phyloP scores from a whole-genome alignment of 352 stramenopile genomes.

The Phytophthora hybrid region DNA sequence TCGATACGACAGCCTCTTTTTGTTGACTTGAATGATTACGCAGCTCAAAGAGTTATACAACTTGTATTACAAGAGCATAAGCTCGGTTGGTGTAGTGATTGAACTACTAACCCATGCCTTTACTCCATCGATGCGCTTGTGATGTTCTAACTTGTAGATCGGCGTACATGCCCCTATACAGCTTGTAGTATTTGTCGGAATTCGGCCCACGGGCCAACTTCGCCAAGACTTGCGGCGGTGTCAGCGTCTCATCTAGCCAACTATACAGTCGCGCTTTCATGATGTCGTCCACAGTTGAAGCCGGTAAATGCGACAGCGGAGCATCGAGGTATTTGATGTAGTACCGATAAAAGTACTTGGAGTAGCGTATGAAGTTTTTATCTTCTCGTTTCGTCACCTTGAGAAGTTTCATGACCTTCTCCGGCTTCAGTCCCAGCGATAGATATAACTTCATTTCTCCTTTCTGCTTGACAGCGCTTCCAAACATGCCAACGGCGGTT shows the following conservation, averaged over 20 bases:
- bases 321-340: not conserved
- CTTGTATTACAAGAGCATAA: too few relatives aligned
- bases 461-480: not conserved
- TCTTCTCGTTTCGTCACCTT: not conserved
- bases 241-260: not conserved
- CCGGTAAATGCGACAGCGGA: constrained; percentile 1
- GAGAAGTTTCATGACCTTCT: not conserved
- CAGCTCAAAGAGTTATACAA: too few relatives aligned
- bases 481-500: not conserved
- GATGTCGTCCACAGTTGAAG: not conserved
- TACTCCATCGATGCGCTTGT: too few relatives aligned
- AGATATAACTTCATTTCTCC: not conserved
- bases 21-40: too few relatives aligned
- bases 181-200: not conserved
- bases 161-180: not conserved
- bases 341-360: not conserved
- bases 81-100: too few relatives aligned
- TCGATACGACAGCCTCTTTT: too few relatives aligned
- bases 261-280: not conserved
- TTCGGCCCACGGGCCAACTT: too few relatives aligned
- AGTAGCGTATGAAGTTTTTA: not conserved
- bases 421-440: not conserved
- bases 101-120: too few relatives aligned
- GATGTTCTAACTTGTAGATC: not conserved
- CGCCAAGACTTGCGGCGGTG: not conserved